Conservation (phyloP, 345 rosid species). For the Salix udensis region DNA sequence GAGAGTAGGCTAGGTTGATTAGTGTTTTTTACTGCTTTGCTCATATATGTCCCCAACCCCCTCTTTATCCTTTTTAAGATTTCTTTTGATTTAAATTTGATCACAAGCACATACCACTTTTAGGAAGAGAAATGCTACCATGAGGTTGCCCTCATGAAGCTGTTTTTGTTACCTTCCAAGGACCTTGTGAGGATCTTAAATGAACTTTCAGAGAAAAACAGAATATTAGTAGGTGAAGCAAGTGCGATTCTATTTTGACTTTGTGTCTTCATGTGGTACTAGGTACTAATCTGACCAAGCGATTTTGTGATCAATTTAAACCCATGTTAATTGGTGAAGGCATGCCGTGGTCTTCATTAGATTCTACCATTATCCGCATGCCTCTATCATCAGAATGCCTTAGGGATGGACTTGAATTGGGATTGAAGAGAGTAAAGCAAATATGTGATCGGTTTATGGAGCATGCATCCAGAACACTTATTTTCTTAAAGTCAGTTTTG, state of each 20-base stretch:
- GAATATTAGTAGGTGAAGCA: too few relatives aligned
- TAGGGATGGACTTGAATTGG: constrained; percentile 73
- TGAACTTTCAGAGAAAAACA: too few relatives aligned
- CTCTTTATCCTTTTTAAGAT: too few relatives aligned
- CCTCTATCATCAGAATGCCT: constrained; percentile 72
- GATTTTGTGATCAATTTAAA: constrained; percentile 76
- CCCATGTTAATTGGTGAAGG: constrained; percentile 78
- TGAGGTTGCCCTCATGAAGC: neutral
- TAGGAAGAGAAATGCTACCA: neutral
- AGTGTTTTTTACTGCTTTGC: neutral
- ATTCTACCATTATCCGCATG: constrained; percentile 85
- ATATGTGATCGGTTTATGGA: constrained; percentile 64
- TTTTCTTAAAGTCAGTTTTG: constrained; percentile 72
- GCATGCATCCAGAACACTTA: constrained; percentile 69
- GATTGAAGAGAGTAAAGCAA: constrained; percentile 54
- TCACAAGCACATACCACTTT: neutral
- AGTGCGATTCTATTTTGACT: too few relatives aligned
- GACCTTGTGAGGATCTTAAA: neutral
- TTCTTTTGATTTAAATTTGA: neutral
- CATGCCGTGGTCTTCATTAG: constrained; percentile 60
- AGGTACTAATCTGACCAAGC: constrained; percentile 81
- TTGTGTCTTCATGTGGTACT: constrained; percentile 19
- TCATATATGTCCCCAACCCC: neutral
- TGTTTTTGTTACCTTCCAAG: neutral
- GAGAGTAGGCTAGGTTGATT: neutral